Conservation (phyloP, 73 alveolate species). For the Halteria grandinella region DNA sequence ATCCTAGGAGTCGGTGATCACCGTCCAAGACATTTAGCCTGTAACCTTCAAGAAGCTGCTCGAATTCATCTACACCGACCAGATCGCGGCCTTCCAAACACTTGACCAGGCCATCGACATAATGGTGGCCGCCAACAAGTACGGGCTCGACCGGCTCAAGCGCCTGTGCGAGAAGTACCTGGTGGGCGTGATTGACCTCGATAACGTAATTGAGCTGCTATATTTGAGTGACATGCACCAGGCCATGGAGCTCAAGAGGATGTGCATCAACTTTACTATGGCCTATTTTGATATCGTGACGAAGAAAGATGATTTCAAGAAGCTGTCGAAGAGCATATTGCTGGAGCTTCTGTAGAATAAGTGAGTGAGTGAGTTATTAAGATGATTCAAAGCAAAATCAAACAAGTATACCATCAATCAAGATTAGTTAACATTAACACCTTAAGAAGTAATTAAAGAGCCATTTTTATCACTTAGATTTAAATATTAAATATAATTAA, state of each 20-base stretch:
- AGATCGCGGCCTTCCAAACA: slow-evolving; percentile 5
- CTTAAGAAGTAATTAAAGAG: not conserved
- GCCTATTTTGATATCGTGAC: slow-evolving; percentile 57
- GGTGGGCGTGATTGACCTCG: slow-evolving; percentile 55
- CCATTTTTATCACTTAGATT: not conserved
- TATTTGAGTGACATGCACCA: slow-evolving; percentile 68
- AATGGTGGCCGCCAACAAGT: slow-evolving; percentile 67
- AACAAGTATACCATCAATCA: too few relatives aligned
- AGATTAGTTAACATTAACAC: too few relatives aligned
- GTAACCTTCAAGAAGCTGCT: slow-evolving; percentile 50
- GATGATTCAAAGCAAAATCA: too few relatives aligned
- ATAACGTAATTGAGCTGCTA: slow-evolving; percentile 74
- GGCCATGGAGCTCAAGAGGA: slow-evolving; percentile 69
- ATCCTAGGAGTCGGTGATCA: slow-evolving; percentile 35
- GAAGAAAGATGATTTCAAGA: slow-evolving; percentile 40
- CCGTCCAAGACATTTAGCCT: slow-evolving; percentile 32
- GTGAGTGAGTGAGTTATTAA: not conserved
- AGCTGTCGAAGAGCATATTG: slow-evolving; percentile 48
- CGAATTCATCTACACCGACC: slow-evolving; percentile 74
- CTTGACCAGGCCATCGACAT: slow-evolving; percentile 57
- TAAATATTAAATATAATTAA: not conserved
- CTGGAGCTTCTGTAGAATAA: slow-evolving; percentile 62
- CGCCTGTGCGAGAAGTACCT: slow-evolving; percentile 73
- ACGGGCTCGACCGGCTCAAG: slow-evolving; percentile 67
- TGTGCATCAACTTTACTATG: slow-evolving; percentile 73